Base-by-base conservation (phyloP, 768 basidiomycete species). In the Astraeus odoratus region DNA sequence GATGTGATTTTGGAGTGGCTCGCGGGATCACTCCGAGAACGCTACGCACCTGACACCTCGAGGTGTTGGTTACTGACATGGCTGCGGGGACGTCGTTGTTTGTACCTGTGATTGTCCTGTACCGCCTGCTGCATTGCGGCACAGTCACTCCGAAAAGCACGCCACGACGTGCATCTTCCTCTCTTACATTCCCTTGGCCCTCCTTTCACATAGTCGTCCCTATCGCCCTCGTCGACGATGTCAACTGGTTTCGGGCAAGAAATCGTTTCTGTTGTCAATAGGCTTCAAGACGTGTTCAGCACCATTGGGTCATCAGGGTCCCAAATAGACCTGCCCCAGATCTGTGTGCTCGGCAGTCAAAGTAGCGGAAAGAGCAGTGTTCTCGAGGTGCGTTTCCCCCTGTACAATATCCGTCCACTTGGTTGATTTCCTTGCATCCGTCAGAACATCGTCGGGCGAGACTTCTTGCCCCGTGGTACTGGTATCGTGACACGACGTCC, bases 401-500 rank as follows among this genome's bases (percentile, higher is more conserved):
- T 44, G 27, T 19, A 39, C 22, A 45, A 27, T 39, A 1, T 25
- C 10, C 18, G 31, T 7, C 26, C 38, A 39, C 31, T 10, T 18
- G 44, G 38, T 26, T 50, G 42, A 56, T 52, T 46, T 37, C 45
- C 38, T 39, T 40, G 22, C 33, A 39, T 16, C 47, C 26, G 8
- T 41, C 54, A 95, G 92, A 96, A 98, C 70, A 93, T 97, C 54
- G 94, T 97, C 44, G 96, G 96, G 48, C 81, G 95, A 54, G 96
- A 99, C 67, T 99, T 99, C 75, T 65, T 99, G 61, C 96, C 96
- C 67, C 88, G 96, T 75, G 96, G 96, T 64, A 89, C 93, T 45
- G 95, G 95, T 68, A 99, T 99, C 59, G 95, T 99, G 67, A 98
- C 95, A 41, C 81, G 95, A 60, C 81, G 96, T 63, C 96, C 96